phyloP scores from a whole-genome alignment of 2,329 filamentous ascomycete genomes.

The Colletotrichum sp. region DNA sequence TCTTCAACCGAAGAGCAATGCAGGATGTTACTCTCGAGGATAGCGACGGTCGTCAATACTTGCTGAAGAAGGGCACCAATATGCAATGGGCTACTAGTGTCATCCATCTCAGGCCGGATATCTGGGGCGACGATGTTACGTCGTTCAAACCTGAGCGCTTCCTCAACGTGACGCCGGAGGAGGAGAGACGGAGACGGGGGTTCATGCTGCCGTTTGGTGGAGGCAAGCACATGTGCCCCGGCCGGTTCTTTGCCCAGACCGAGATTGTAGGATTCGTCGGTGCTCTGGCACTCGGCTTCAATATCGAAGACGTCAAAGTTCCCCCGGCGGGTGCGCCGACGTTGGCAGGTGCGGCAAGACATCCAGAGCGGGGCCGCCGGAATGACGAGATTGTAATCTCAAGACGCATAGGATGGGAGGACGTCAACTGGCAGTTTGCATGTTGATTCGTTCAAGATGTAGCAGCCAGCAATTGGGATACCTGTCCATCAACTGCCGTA shows the following conservation, averaged over 20 bases:
- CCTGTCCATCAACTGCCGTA: neutral
- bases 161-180: slow-evolving; percentile 13
- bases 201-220: slow-evolving; percentile 37
- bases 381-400: slow-evolving; percentile 13
- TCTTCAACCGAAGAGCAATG: slow-evolving; percentile 42
- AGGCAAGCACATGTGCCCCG: slow-evolving; percentile 36
- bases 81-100: slow-evolving; percentile 31
- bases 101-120: slow-evolving; percentile 23
- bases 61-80: slow-evolving; percentile 28
- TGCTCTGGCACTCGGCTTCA: slow-evolving; percentile 26
- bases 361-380: slow-evolving; percentile 4
- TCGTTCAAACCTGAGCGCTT: slow-evolving; percentile 30
- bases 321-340: slow-evolving; percentile 11
- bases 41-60: slow-evolving; percentile 24
- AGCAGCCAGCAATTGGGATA: neutral
- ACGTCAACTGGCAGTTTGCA: slow-evolving; percentile 26
- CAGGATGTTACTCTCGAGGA: slow-evolving; percentile 39
- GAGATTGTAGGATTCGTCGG: slow-evolving; percentile 32
- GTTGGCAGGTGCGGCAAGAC: slow-evolving; percentile 14
- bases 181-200: slow-evolving; percentile 26
- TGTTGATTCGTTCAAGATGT: neutral
- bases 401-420: slow-evolving; percentile 28
- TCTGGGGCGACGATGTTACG: slow-evolving; percentile 28
- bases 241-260: slow-evolving; percentile 32
- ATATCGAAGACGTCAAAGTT: slow-evolving; percentile 24